Evolutionary conservation across 1,139 yeast genomes (phyloP), one percentile per base, ranked within the genome.

Genomic region (Torulaspora globosa): DNA sequence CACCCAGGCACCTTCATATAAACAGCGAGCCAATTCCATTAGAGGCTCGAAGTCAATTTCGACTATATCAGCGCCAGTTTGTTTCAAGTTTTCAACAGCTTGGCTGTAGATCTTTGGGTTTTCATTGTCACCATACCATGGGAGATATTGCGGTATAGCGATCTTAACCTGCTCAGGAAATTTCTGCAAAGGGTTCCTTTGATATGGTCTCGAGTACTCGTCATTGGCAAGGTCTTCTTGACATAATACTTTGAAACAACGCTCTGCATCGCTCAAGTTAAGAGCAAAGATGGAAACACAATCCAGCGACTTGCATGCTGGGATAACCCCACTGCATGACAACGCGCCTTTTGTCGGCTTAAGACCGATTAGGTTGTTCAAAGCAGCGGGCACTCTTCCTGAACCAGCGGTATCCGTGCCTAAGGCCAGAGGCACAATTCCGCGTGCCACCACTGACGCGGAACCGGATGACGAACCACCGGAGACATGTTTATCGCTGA

Each of bases 321-420:
- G 97, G 5, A 92, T 94, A 21, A 92, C 96, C 46, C 97, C 97
- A 8, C 73, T 66, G 50, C 94, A 80, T 9, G 95, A 84, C 57
- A 90, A 81, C 1, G 80, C 80, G 36, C 97, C 98, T 52, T 82
- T 80, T 2, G 97, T 82, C 28, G 98, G 97, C 66, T 92, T 92
- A 51, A 92, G 75, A 11, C 97, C 97, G 54, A 92, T 76, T 57
- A 92, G 69, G 65, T 90, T 90, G 73, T 92, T 92, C 57, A 90
- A 74, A 19, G 89, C 92, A n/a, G 97, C 97, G 21, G 98, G 98
- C 26, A 92, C 97, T 61, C 97, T 77, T 39, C 97, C 97, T 10
- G 96, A 86, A 19, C 98, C 98, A n/a, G 97, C 97, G 36, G 98
- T 92, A 63, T 92, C 98, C 6, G 97, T 90, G 41, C 97, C 97